Base-by-base conservation (phyloP, 805 yeast genomes). In the Sungouiozyma ichnusensis region DNA sequence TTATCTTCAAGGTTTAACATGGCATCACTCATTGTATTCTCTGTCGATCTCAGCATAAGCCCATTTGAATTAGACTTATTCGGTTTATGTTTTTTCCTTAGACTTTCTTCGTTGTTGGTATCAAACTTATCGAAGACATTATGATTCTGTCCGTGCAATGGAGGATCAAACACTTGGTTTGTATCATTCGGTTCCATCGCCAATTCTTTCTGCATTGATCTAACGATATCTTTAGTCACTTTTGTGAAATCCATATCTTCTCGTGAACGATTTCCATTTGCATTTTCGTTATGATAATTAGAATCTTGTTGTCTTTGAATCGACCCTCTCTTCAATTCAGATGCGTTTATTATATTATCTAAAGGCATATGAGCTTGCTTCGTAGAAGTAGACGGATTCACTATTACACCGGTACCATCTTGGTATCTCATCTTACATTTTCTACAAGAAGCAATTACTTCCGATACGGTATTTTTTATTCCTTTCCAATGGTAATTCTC, bases 401-500 rank as follows among this genome's bases (percentile, higher is more conserved):
- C 54, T 7, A 58, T 49, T n/a, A 58, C 60, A 19, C 61, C 60
- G 7, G 54, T 56, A n/a, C 57, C 62, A 44, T 58, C 63, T 24
- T 48, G 50, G 36, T 56, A 56, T 40, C 64, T 54, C 46, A 77
- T 80, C 33, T 81, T 68, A 60, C 97, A 90, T 39, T 77, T 81
- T 2, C 71, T 67, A 59, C 97, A 92, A 45, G 77, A 74, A 42
- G 80, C 70, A 41, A 88, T 79, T 1, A 85, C 90, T 24, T 77
- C 76, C 1, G 83, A 79, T 1, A 85, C 96, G 0, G 95, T 85
- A 43, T 77, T 86, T 62, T 92, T 88, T 48, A 90, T 83, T 40
- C 94, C 74, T 1, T 86, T 76, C 97, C 97, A 90, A 60, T 86
- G 94, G 52, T 83, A 90, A 50, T 75, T 74, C 47, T 83, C 92